A percentile compares a stretch with the other conserved stretches of the same genome.
Conservation (phyloP, 108 stramenopile species). For the Conticribra weissflogii region DNA sequence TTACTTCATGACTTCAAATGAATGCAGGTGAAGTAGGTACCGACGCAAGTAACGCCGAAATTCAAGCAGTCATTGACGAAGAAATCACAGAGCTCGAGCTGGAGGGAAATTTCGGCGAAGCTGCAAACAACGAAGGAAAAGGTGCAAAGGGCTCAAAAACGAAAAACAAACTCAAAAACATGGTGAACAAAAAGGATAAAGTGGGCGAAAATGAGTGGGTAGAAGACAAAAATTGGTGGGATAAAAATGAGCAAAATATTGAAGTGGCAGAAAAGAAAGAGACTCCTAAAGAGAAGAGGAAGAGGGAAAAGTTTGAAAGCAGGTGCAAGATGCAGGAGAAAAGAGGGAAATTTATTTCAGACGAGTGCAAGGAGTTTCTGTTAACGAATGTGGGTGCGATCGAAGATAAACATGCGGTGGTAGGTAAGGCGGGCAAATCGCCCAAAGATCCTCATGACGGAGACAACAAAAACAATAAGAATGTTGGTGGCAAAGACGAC, state of each 20-base stretch:
- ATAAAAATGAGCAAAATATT: conserved; percentile 27
- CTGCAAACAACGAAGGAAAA: conserved; percentile 1
- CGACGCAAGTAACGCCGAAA: conserved; percentile 51
- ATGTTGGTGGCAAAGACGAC: too few relatives aligned
- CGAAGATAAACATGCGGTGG: conserved; percentile 28
- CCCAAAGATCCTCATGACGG: too few relatives aligned
- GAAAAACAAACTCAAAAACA: conserved; percentile 2
- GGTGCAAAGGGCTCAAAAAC: neutral
- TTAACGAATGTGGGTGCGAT: conserved; percentile 27
- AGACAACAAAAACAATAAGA: too few relatives aligned
- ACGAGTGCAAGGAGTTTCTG: conserved; percentile 1
- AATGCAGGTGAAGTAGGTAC: conserved; percentile 49
- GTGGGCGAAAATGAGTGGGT: conserved; percentile 38
- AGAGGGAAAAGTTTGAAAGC: conserved; percentile 20
- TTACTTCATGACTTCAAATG: too few relatives aligned
- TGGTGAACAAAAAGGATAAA: conserved; percentile 13
- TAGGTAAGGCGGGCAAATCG: too few relatives aligned
- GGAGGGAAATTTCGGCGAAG: conserved; percentile 35
- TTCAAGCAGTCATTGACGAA: conserved; percentile 41
- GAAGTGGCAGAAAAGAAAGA: conserved; percentile 31
- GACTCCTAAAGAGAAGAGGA: conserved; percentile 1
- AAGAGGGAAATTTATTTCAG: conserved; percentile 1
- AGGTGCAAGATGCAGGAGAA: conserved; percentile 15
- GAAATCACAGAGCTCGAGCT: conserved; percentile 34
- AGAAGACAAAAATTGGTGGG: conserved; percentile 40